phyloP scores from a whole-genome alignment of 192 early-diverging fungal species.

The Rhizophagus clarus region DNA sequence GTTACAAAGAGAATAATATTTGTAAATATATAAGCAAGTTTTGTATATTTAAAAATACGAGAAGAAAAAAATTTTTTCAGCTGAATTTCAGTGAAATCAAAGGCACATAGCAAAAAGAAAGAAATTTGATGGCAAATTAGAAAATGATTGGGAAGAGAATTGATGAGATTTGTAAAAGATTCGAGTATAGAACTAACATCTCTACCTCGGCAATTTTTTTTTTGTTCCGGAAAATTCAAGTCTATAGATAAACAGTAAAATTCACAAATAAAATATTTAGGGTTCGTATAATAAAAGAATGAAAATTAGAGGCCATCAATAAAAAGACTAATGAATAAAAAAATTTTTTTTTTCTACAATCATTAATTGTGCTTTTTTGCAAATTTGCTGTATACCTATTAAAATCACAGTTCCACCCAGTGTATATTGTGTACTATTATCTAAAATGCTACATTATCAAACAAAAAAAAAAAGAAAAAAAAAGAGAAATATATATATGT shows the following conservation, averaged over 20 bases:
- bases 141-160: neutral
- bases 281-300: neutral
- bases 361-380: neutral
- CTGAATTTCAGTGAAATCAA: neutral
- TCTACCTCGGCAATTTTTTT: neutral
- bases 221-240: neutral
- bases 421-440: neutral
- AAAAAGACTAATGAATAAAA: neutral
- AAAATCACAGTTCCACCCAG: neutral
- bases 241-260: neutral
- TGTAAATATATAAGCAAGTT: neutral
- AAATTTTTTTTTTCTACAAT: neutral
- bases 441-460: constrained; percentile 1
- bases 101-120: neutral
- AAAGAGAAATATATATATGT: neutral
- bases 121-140: neutral
- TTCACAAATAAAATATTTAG: neutral
- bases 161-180: neutral
- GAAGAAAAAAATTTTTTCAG: neutral
- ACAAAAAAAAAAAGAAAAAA: neutral
- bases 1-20: neutral
- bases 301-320: neutral
- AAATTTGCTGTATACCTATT: neutral
- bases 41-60: neutral
- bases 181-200: neutral